These are phyloP conservation scores for Conoideocrella luteorostrata DNA, from an alignment of 2,329 filamentous ascomycete genomes.

Conservation along the genomic window DNA sequence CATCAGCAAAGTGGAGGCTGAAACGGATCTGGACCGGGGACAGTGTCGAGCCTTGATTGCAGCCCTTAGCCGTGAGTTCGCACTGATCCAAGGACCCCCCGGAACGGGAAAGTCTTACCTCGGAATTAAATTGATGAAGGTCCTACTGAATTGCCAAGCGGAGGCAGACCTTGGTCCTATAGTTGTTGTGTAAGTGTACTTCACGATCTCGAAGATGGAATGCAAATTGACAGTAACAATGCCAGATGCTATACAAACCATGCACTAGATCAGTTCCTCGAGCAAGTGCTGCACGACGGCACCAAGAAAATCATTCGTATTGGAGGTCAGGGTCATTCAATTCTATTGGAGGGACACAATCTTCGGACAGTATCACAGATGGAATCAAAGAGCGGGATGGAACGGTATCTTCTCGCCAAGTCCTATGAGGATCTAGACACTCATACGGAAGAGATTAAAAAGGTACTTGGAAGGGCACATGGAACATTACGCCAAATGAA, in stretches of 20 bases:
- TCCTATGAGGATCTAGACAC: too few relatives aligned
- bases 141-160: constrained; percentile 38
- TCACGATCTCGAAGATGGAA: neutral
- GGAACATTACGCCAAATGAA: too few relatives aligned
- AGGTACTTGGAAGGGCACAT: too few relatives aligned
- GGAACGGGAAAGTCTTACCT: constrained; percentile 63
- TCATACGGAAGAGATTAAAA: too few relatives aligned
- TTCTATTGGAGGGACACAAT: too few relatives aligned
- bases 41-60: constrained; percentile 41
- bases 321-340: constrained; percentile 51
- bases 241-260: constrained; percentile 41
- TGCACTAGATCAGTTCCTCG: constrained; percentile 50
- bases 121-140: constrained; percentile 52
- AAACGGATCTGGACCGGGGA: constrained; percentile 14
- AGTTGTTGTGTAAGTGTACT: constrained; percentile 36
- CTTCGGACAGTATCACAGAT: too few relatives aligned
- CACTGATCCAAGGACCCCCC: constrained; percentile 63
- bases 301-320: constrained; percentile 53
- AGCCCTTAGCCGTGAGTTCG: constrained; percentile 46
- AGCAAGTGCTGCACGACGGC: constrained; percentile 46
- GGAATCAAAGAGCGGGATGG: too few relatives aligned
- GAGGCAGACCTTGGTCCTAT: constrained; percentile 40
- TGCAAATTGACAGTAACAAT: neutral
- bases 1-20: constrained; percentile 18
- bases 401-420: too few relatives aligned